Percentiles rank a stretch among this genome's conserved stretches.
These are phyloP conservation scores for Jaltomata sinuosa DNA, from an alignment of 257 asterid genomes.

Conservation along the genomic window DNA sequence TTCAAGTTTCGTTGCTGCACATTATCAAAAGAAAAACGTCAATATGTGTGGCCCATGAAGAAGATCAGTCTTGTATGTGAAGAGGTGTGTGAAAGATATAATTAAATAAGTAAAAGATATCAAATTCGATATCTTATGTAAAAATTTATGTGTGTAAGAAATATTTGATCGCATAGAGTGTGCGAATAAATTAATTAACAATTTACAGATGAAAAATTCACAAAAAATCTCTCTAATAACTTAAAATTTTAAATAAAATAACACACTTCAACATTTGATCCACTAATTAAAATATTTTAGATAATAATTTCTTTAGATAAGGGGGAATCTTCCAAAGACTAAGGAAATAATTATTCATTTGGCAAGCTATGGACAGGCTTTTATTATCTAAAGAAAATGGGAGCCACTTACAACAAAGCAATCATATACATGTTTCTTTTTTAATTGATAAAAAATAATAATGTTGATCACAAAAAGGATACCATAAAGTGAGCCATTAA, in stretches of 20 bases:
- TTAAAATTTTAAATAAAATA: background rate
- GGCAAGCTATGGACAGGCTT: background rate
- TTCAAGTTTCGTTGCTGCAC: background rate
- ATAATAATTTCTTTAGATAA: background rate
- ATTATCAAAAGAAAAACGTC: no score
- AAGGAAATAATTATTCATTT: background rate
- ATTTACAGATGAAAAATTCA: background rate
- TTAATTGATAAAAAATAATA: background rate
- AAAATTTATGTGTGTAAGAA: background rate
- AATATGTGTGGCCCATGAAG: no score
- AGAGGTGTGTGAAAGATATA: background rate
- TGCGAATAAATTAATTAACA: background rate
- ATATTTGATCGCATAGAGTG: background rate
- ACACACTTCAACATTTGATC: background rate
- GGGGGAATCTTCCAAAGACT: background rate
- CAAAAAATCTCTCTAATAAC: background rate
- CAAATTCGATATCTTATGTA: background rate
- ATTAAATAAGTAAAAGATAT: background rate
- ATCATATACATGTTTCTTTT: background rate
- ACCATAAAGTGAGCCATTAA: background rate
- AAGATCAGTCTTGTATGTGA: no score
- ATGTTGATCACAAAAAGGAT: background rate
- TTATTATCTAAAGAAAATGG: background rate
- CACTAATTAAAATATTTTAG: background rate
- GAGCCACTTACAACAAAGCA: background rate